Percentiles rank a stretch among this genome's conserved stretches.
phyloP scores from a whole-genome alignment of 2,329 filamentous ascomycete species.

The Cladosporium halotolerans region DNA sequence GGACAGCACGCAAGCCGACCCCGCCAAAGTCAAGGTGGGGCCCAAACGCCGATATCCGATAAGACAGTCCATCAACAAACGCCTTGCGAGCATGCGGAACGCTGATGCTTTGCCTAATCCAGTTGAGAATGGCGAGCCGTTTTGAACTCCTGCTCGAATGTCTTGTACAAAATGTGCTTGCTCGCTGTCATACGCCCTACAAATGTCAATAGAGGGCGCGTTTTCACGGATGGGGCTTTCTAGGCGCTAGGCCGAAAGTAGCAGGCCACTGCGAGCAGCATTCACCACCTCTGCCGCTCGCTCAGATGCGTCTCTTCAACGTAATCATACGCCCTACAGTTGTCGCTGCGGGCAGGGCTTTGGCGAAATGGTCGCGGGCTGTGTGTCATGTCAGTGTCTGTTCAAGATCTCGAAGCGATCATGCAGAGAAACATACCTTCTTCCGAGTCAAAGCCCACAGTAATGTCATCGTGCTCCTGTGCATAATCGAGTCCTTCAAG shows the following conservation, averaged over 20 bases:
- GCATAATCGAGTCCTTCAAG: conserved; percentile 83
- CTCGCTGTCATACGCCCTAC: no score
- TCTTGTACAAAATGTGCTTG: no score
- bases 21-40: neutral
- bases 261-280: neutral
- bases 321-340: conserved; percentile 36
- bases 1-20: conserved; percentile 4
- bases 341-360: conserved; percentile 40
- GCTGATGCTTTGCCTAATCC: neutral
- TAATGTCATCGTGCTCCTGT: conserved; percentile 87
- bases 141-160: neutral
- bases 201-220: no score
- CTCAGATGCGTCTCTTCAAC: conserved; percentile 33
- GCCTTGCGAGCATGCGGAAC: neutral
- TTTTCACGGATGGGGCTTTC: no score
- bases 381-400: conserved; percentile 21
- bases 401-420: neutral
- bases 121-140: neutral
- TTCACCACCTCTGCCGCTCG: neutral
- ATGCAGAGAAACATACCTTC: conserved; percentile 27
- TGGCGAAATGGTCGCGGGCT: conserved; percentile 43
- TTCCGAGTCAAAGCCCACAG: conserved; percentile 75
- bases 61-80: neutral
- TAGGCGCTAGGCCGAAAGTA: conserved; percentile 1
- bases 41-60: neutral